Base-by-base conservation (phyloP, 2,329 filamentous ascomycete genomes). In the Seiridium unicorne region DNA sequence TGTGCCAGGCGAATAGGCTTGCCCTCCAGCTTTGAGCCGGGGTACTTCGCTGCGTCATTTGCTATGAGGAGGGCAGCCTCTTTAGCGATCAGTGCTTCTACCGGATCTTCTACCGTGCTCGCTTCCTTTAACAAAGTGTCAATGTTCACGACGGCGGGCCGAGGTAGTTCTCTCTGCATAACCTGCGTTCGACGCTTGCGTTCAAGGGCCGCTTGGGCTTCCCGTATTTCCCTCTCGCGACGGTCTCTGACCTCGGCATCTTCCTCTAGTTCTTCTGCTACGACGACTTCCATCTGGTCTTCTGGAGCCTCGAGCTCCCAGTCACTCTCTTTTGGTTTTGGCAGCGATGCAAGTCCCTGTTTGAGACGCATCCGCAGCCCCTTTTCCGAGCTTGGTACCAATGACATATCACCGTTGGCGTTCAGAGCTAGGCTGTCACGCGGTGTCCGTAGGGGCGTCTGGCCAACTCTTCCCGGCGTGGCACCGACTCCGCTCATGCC, bases 281-380 rank as follows among this genome's bases (percentile, higher is more conserved):
- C 70, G 18, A 73, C 74, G 3, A 77, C 69, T 66, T 95, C 91
- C 62, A 84, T 79, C 64, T 90, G 83, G 64, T 97, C 93, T 46
- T 96, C 92, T 0, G 94, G 94, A 40, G 96, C 78, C 72, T 97
- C 94, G 51, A 98, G 86, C 66, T 98, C 95, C 89, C 92, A 98
- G 65, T 97, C 93, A 0, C 87, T 90, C 70, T 97, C 92, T 70
- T 96, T 97, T 0, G 95, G 95, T 70, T 91, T 96, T 1, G 95
- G 95, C 13, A 99, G 81, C 31, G 91, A 87, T 4, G 92, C 85
- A n/a, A 99, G 84, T 47, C 89, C 85, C 55, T 85, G 82, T 61
- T 86, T 86, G 5, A 99, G 79, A 31, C 86, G 86, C 67, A 90
- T 77, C 68, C 85, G 89, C 35, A 93, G 77, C 61, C 97, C 93